These are phyloP conservation scores for Globisporangium paroecandrum DNA, from an alignment of 352 stramenopile species.

Conservation along the genomic window DNA sequence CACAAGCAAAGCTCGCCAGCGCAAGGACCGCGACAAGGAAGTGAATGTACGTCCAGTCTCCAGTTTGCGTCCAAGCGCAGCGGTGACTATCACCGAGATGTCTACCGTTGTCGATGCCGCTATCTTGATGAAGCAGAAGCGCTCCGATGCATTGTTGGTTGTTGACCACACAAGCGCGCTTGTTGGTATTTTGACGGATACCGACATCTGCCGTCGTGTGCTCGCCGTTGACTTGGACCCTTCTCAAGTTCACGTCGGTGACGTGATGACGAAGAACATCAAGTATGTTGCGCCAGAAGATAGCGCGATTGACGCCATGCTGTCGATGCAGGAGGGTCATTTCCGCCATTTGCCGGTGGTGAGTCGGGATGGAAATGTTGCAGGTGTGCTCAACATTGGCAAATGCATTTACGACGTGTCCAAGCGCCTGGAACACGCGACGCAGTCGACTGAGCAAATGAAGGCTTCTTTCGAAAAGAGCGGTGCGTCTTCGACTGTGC, in stretches of 20 bases:
- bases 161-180: conserved; percentile 82
- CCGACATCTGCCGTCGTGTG: conserved; percentile 93
- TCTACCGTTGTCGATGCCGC: conserved; percentile 88
- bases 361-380: conserved; percentile 73
- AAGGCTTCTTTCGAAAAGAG: conserved; percentile 80
- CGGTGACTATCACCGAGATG: conserved; percentile 69
- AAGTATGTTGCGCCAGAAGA: conserved; percentile 94
- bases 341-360: conserved; percentile 97
- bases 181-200: conserved; percentile 95
- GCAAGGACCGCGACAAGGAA: conserved; percentile 76
- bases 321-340: conserved; percentile 97
- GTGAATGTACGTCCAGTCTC: conserved; percentile 78
- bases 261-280: conserved; percentile 96
- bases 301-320: conserved; percentile 94
- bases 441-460: conserved; percentile 77
- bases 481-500: conserved; percentile 64
- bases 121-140: conserved; percentile 90
- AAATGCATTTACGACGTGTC: conserved; percentile 99
- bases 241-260: conserved; percentile 60
- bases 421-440: conserved; percentile 92
- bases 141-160: conserved; percentile 91
- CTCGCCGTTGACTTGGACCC: conserved; percentile 85
- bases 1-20: conserved; percentile 61
- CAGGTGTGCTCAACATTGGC: conserved; percentile 97
- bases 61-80: conserved; percentile 70